These are phyloP conservation scores for Perkinsela sp. DNA, from an alignment of 208 protist species.

Conservation along the genomic window DNA sequence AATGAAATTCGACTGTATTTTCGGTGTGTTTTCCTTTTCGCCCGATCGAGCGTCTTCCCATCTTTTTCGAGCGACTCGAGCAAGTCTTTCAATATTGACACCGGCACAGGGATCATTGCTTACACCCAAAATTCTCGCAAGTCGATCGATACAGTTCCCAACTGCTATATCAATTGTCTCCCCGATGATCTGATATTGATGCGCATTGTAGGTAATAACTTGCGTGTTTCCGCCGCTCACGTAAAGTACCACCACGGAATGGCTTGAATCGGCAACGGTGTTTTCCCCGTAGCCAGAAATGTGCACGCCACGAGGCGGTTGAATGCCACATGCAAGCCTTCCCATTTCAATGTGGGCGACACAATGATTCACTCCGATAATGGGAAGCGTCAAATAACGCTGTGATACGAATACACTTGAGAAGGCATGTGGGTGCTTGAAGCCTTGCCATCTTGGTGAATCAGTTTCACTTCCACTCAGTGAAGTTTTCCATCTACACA, in stretches of 20 bases:
- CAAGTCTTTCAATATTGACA: constrained; percentile 95
- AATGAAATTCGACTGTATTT: constrained; percentile 31
- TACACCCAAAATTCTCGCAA: constrained; percentile 74
- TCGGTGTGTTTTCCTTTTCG: constrained; percentile 10
- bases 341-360: constrained; percentile 99
- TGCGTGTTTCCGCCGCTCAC: constrained; percentile 98
- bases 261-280: constrained; percentile 5
- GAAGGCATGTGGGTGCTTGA: neutral
- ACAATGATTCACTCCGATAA: constrained; percentile 97
- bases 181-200: constrained; percentile 94
- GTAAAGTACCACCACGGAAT: constrained; percentile 92
- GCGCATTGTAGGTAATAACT: constrained; percentile 76
- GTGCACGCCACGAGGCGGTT: neutral
- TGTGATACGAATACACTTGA: neutral
- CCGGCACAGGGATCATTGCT: constrained; percentile 94
- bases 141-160: constrained; percentile 89
- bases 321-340: constrained; percentile 60
- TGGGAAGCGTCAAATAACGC: constrained; percentile 40
- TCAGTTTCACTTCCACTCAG: neutral
- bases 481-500: too few relatives aligned
- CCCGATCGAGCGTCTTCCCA: constrained; percentile 7
- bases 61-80: constrained; percentile 13
- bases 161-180: constrained; percentile 99
- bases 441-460: neutral
- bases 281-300: neutral